These are phyloP conservation scores for Verticillium zaregamsianum DNA, from an alignment of 2,329 filamentous ascomycete species.

Conservation along the genomic window DNA sequence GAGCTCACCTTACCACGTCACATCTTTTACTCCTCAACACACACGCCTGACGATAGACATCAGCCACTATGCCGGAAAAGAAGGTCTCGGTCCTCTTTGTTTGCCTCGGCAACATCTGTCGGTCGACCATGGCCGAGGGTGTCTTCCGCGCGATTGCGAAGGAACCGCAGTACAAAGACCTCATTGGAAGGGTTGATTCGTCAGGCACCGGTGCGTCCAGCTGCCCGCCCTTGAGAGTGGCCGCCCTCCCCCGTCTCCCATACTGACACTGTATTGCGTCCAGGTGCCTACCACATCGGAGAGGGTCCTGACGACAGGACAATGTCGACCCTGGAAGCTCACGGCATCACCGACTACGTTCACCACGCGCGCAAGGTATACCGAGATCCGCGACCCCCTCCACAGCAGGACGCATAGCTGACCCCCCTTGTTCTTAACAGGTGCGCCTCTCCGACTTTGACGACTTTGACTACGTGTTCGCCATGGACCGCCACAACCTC, in stretches of 20 bases:
- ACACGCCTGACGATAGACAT: background rate
- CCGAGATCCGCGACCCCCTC: background rate
- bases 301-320: slow-evolving; percentile 78
- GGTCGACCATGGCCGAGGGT: slow-evolving; percentile 92
- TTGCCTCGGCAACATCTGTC: slow-evolving; percentile 94
- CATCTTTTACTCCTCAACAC: background rate
- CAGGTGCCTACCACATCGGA: slow-evolving; percentile 77
- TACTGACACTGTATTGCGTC: slow-evolving; percentile 1
- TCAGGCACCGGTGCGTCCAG: slow-evolving; percentile 66
- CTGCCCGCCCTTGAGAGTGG: background rate
- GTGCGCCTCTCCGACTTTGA: slow-evolving; percentile 67
- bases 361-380: slow-evolving; percentile 76
- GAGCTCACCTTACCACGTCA: slow-evolving; percentile 4
- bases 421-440: slow-evolving; percentile 24
- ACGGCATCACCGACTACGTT: slow-evolving; percentile 73
- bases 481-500: slow-evolving; percentile 87
- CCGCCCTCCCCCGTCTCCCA: background rate
- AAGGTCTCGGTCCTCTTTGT: slow-evolving; percentile 80
- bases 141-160: slow-evolving; percentile 73
- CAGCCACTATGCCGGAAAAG: slow-evolving; percentile 30
- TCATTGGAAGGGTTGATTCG: slow-evolving; percentile 71
- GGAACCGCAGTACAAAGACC: slow-evolving; percentile 53
- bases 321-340: slow-evolving; percentile 67
- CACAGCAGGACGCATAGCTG: slow-evolving; percentile 13
- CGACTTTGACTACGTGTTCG: slow-evolving; percentile 87